Evolutionary conservation across 352 stramenopile genomes (phyloP), one percentile per base, ranked within the genome.

Genomic region (Phytophthora pistaciae): DNA sequence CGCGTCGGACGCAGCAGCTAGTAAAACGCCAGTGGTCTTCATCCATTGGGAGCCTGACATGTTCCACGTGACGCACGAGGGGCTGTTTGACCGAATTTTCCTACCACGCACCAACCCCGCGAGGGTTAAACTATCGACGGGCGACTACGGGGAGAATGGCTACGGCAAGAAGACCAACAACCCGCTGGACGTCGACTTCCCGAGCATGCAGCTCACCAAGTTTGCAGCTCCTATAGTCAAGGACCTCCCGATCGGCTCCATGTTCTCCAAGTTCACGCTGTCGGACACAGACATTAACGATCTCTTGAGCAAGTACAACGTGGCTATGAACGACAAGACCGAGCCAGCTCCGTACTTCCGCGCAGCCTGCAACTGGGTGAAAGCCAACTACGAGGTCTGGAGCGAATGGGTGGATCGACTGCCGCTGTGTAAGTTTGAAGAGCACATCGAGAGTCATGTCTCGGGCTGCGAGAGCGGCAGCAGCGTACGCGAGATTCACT

Each of bases 1-100:
- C 46, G 80, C 72, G 4, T 49, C 80, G 10, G 71, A 82, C 3
- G 68, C 67, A 33, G 76, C 80, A 58, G 65, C 7, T 59, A 66
- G 1, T 23, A 29, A 44, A 44, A 44, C 1, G 11, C 68, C 72
- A 3, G 79, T 91, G 25, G 27, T 88, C 1, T 92, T 92, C 57
- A 87, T 85, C 44, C 74, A 90, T 49, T 90, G 70, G 31, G 59
- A 88, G 68, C 84, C 84, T 9, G 82, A 89, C 31, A 29, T 80
- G 5, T 88, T 91, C 56, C 75, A 85, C 5, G 59, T 83, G 7
- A 52, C 48, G 3, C 29, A 92, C 56, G 54, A 82, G 0, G 70
- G 66, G 0, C 23, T 74, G 16, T 88, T 91, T 33, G 46, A 83
- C 14, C 78, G 82, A 1, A 68, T 92, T 5, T 78, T 78, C 14